Conservation (phyloP, 2,329 filamentous ascomycete species). For the Monosporascus sp. region DNA sequence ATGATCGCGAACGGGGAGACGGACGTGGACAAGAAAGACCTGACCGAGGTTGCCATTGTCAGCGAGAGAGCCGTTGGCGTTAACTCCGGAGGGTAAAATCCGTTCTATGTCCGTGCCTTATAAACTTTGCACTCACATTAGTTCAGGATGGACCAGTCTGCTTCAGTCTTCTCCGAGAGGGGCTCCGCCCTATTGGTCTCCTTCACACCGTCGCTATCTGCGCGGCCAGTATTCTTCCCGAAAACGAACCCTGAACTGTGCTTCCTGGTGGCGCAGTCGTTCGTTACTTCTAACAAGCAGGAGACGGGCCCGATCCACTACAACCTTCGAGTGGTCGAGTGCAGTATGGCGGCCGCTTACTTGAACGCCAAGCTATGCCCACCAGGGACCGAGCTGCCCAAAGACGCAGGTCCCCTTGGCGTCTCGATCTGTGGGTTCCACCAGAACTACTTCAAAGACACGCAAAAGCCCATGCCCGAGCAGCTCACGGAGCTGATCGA, state of each 20-base stretch:
- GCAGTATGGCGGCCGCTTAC: constrained; percentile 76
- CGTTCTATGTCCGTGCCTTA: constrained; percentile 15
- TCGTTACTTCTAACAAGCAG: constrained; percentile 90
- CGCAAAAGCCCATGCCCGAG: constrained; percentile 46
- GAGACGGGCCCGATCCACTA: constrained; percentile 91
- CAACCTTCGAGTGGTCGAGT: constrained; percentile 94
- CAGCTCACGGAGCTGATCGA: constrained; percentile 72
- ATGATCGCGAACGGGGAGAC: constrained; percentile 78
- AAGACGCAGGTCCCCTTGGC: constrained; percentile 77
- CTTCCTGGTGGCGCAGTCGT: constrained; percentile 92
- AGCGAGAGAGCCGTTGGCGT: constrained; percentile 93
- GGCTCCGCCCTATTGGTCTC: constrained; percentile 86
- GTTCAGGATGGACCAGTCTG: constrained; percentile 88
- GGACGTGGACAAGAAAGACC: constrained; percentile 79
- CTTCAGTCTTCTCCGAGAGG: constrained; percentile 85
- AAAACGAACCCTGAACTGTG: constrained; percentile 75
- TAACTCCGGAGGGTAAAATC: constrained; percentile 80
- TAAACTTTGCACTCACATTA: constrained; percentile 2
- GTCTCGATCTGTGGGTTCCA: constrained; percentile 85
- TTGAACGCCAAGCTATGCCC: constrained; percentile 56
- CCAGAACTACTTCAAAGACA: constrained; percentile 65
- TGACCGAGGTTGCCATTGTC: constrained; percentile 89
- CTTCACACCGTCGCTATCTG: constrained; percentile 75
- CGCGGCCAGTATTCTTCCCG: constrained; percentile 76
- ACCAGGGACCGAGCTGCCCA: constrained; percentile 56